A percentile compares a stretch with the other conserved stretches of the same genome.
Conservation (phyloP, 2,329 filamentous ascomycete species). For the Bipolaris gigantea region DNA sequence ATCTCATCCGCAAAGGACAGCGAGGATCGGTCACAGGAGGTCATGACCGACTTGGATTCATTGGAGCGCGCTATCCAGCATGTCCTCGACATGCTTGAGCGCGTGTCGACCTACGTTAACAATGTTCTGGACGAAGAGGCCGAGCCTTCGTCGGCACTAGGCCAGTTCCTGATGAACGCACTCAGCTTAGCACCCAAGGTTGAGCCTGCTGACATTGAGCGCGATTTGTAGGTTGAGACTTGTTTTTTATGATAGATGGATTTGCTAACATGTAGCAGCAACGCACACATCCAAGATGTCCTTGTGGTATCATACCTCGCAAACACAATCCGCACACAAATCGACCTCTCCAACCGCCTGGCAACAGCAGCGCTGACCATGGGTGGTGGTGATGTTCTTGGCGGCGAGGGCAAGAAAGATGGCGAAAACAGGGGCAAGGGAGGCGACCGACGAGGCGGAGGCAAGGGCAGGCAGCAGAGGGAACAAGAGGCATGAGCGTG, state of each 20-base stretch:
- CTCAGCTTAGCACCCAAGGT: slow-evolving; percentile 94
- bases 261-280: slow-evolving; percentile 56
- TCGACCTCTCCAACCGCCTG: slow-evolving; percentile 93
- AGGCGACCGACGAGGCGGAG: slow-evolving; percentile 35
- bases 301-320: slow-evolving; percentile 97
- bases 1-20: slow-evolving; percentile 79
- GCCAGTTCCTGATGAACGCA: slow-evolving; percentile 93
- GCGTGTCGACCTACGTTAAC: slow-evolving; percentile 88
- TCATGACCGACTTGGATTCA: slow-evolving; percentile 87
- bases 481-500: slow-evolving; percentile 37
- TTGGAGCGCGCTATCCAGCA: slow-evolving; percentile 84
- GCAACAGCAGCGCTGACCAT: slow-evolving; percentile 64
- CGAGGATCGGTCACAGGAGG: slow-evolving; percentile 71
- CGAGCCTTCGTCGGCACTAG: slow-evolving; percentile 84
- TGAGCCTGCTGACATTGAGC: slow-evolving; percentile 84
- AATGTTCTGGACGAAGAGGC: slow-evolving; percentile 92
- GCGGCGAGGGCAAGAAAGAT: slow-evolving; percentile 40
- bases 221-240: slow-evolving; percentile 71
- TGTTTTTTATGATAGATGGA: not conserved
- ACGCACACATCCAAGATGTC: slow-evolving; percentile 99
- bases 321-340: slow-evolving; percentile 98
- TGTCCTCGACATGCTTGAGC: slow-evolving; percentile 85
- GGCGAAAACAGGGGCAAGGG: slow-evolving; percentile 37
- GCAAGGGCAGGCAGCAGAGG: slow-evolving; percentile 40
- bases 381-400: slow-evolving; percentile 46